Evolutionary conservation across 257 asterid species (phyloP).

Genomic region (Echites panduratus): DNA sequence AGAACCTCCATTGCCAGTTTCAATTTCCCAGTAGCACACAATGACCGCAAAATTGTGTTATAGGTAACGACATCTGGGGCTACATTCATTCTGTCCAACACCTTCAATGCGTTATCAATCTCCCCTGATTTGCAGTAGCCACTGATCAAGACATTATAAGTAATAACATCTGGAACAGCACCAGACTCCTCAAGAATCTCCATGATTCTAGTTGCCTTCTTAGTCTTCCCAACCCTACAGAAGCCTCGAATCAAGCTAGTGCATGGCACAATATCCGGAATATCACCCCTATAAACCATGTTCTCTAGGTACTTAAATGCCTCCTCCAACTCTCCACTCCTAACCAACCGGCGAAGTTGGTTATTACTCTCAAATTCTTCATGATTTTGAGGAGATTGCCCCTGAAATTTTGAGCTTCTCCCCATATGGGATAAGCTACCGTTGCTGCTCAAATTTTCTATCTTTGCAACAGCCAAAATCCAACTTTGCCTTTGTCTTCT

Average conservation of each 20-base stretch:
- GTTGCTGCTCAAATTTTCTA: slow-evolving; percentile 34
- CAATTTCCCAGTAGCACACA: slow-evolving; percentile 69
- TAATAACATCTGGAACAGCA: slow-evolving; percentile 81
- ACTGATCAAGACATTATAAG: slow-evolving; percentile 79
- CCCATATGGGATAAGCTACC: slow-evolving; percentile 37
- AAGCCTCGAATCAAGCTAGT: slow-evolving; percentile 80
- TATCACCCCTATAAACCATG: slow-evolving; percentile 66
- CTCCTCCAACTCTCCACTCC: slow-evolving; percentile 63
- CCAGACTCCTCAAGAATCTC: slow-evolving; percentile 81
- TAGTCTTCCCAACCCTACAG: slow-evolving; percentile 57
- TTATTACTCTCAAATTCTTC: slow-evolving; percentile 71
- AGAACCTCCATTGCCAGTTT: slow-evolving; percentile 77
- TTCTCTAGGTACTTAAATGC: slow-evolving; percentile 63
- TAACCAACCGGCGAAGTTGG: slow-evolving; percentile 56
- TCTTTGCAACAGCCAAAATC: slow-evolving; percentile 45
- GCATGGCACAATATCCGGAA: slow-evolving; percentile 65
- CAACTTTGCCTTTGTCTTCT: slow-evolving; percentile 25
- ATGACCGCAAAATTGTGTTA: slow-evolving; percentile 62
- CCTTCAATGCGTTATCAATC: slow-evolving; percentile 48
- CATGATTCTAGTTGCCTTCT: slow-evolving; percentile 57
- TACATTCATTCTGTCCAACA: slow-evolving; percentile 66
- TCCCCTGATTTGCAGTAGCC: slow-evolving; percentile 83
- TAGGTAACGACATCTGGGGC: slow-evolving; percentile 84
- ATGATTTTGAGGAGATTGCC: slow-evolving; percentile 27
- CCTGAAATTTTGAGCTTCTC: slow-evolving; percentile 16